Evolutionary conservation across 2,329 filamentous ascomycete species (phyloP).

Genomic region (Alternaria brassicae): DNA sequence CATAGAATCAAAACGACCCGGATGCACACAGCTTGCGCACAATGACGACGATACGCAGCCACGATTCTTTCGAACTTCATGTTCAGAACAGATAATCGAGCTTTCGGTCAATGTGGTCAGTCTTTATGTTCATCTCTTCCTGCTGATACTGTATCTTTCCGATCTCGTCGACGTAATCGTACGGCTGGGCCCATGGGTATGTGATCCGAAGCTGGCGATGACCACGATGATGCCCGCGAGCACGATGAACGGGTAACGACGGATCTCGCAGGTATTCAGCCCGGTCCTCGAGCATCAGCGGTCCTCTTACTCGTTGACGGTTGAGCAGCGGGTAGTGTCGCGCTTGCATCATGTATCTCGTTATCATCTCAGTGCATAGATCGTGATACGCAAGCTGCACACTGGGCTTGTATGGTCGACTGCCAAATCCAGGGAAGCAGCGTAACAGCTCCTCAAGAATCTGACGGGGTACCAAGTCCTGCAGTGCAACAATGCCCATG

Average conservation of each 20-base stretch:
- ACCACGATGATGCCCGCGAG: not conserved
- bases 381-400: not conserved
- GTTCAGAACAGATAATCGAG: not conserved
- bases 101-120: slow-evolving; percentile 4
- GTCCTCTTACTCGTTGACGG: not conserved
- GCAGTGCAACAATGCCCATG: not conserved
- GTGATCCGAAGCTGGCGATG: not conserved
- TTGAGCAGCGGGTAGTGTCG: not conserved
- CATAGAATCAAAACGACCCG: not conserved
- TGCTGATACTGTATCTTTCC: slow-evolving; percentile 7
- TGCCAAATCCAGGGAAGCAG: not conserved
- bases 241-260: not conserved
- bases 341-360: not conserved
- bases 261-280: not conserved
- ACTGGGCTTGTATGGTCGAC: not conserved
- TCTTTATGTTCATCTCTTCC: slow-evolving; percentile 3
- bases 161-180: slow-evolving; percentile 1
- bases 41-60: not conserved
- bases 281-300: not conserved
- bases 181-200: not conserved
- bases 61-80: not conserved
- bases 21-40: not conserved
- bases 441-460: not conserved
- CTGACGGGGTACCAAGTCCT: not conserved
- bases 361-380: not conserved